Evolutionary conservation across 2,329 filamentous ascomycete species (phyloP), one percentile per base, ranked within the genome.

Genomic region (Xylariaceae sp.): DNA sequence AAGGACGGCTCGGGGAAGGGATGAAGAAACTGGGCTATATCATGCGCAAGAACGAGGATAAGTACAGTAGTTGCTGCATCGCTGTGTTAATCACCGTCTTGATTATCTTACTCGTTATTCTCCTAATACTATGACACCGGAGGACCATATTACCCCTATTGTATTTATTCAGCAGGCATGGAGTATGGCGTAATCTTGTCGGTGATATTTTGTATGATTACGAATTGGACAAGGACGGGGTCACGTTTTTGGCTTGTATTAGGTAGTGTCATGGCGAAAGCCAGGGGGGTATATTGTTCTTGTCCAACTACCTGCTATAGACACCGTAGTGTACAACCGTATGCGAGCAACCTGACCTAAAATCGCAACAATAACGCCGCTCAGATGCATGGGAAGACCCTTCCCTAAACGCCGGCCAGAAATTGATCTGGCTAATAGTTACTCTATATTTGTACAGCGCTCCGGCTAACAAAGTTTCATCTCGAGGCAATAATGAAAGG

Each of bases 21-120:
- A 82, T 97, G 75, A 86, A 89, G 71, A 92, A 88, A 73, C 82
- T 99, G 62, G 83, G 85, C 57, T 82, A 87, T 68, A 86, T 99
- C 51, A 88, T 96, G 62, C 81, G 85, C 68, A 81, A 85, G 71
- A 97, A 96, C 68, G 94, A 99, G 78, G 94, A 96, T 80, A 75
- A 76, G 62, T 76, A 73, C 74, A 96, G 90, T 59, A 90, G 90
- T 68, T 96, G 90, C 73, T 97, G 91, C 69, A 96, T 99, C 60
- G 89, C 77, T 5, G 74, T 95, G 17, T 77, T 97, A 60, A 96
- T 97, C 53, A 82, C 94, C 55, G 88, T 95, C 35, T 75, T 97
- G 58, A 89, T 97, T 51, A 72, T 99, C 27, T 72, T 99, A 61
- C 75, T 99, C 62, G 81, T 97, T 55, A 72, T 99, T 59, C 74